Percentiles rank a stretch among this genome's conserved stretches.
Conservation (phyloP, 1,139 yeast species). For the Kodamaea alishanica region DNA sequence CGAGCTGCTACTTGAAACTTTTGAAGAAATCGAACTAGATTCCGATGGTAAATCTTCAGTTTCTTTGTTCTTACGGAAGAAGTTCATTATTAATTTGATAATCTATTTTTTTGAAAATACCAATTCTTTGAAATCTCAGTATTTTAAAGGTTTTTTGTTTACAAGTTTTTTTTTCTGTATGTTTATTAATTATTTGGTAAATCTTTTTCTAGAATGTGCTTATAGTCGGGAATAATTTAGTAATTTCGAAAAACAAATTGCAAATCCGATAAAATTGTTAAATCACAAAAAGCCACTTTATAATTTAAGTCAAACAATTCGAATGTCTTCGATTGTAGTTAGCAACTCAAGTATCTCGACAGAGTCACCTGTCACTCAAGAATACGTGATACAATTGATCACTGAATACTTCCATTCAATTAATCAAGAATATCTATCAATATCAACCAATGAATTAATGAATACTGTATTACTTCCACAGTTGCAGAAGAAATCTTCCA, state of each 20-base stretch:
- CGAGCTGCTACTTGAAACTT: conserved; percentile 5
- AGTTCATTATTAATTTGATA: conserved; percentile 8
- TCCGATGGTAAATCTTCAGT: neutral
- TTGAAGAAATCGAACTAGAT: conserved; percentile 3
- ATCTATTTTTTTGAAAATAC: neutral
- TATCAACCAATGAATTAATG: conserved; percentile 4
- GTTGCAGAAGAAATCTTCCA: conserved; percentile 31
- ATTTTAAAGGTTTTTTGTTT: neutral
- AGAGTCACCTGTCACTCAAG: conserved; percentile 11
- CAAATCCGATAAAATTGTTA: neutral
- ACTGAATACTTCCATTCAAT: conserved; percentile 1
- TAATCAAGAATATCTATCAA: conserved; percentile 2
- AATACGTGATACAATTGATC: conserved; percentile 6
- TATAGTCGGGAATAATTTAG: no score
- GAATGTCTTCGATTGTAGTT: neutral
- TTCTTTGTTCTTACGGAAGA: conserved; percentile 9
- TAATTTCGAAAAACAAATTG: conserved; percentile 1
- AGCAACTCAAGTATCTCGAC: conserved; percentile 6
- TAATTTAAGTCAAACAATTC: no score
- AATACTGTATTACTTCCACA: conserved; percentile 15
- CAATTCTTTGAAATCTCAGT: no score
- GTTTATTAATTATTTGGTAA: neutral
- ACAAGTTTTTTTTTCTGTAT: neutral
- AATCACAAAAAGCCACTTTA: neutral
- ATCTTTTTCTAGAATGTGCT: no score